Conservation (phyloP, 2,329 filamentous ascomycete genomes). For the Hypoxylon sp. region DNA sequence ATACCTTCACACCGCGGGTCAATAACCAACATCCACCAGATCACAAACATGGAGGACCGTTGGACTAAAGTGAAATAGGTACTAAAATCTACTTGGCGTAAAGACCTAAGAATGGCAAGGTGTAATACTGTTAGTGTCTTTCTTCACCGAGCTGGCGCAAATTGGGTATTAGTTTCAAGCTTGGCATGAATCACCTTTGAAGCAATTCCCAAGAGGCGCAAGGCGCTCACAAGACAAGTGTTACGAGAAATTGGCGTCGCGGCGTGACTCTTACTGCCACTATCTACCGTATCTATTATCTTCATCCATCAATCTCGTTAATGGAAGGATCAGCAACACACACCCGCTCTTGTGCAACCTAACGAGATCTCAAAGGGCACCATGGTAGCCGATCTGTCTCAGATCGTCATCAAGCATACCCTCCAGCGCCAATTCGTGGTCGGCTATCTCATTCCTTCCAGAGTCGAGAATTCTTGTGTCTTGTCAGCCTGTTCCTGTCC, state of each 20-base stretch:
- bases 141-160: slow-evolving; percentile 23
- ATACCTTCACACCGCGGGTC: slow-evolving; percentile 5
- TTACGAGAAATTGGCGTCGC: slow-evolving; percentile 24
- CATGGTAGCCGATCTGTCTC: slow-evolving; percentile 37
- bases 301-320: background rate
- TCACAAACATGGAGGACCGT: slow-evolving; percentile 11
- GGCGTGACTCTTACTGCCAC: slow-evolving; percentile 31
- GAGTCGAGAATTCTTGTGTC: slow-evolving; percentile 16
- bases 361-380: slow-evolving; percentile 32
- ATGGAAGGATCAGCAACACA: slow-evolving; percentile 20
- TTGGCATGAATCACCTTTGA: slow-evolving; percentile 28
- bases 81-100: slow-evolving; percentile 9
- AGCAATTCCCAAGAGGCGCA: slow-evolving; percentile 39
- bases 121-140: slow-evolving; percentile 5
- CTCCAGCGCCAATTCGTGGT: slow-evolving; percentile 12
- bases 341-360: slow-evolving; percentile 33
- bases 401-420: slow-evolving; percentile 38
- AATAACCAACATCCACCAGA: background rate
- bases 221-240: slow-evolving; percentile 26
- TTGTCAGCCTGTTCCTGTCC: slow-evolving; percentile 30
- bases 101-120: slow-evolving; percentile 10
- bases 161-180: slow-evolving; percentile 17
- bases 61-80: slow-evolving; percentile 16
- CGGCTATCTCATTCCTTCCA: slow-evolving; percentile 25
- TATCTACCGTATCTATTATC: background rate